phyloP scores from a whole-genome alignment of 2,329 filamentous ascomycete species.

The Colletotrichum horii region DNA sequence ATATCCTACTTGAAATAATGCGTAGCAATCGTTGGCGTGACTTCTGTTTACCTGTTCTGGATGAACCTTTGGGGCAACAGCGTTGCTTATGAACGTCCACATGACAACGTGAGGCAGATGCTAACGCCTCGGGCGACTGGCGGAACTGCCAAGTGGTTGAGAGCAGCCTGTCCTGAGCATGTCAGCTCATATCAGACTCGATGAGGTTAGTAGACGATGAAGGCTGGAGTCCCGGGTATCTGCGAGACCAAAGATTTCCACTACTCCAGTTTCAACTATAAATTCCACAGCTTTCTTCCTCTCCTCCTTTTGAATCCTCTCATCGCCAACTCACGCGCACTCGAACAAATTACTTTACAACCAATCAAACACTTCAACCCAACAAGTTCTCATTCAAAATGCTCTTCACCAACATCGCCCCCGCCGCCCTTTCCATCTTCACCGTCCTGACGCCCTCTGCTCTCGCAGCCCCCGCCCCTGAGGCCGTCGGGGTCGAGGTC shows the following conservation, averaged over 20 bases:
- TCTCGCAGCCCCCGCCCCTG: background rate
- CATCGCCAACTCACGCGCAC: background rate
- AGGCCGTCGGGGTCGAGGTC: background rate
- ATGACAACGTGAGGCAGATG: background rate
- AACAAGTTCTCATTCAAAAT: background rate
- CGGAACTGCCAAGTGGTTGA: background rate
- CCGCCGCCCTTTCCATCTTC: background rate
- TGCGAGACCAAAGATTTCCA: background rate
- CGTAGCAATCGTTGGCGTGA: background rate
- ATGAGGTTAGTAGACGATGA: background rate
- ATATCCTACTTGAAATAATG: background rate
- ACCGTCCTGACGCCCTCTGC: background rate
- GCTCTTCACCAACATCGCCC: background rate
- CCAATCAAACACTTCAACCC: background rate
- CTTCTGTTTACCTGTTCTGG: background rate
- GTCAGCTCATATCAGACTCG: background rate
- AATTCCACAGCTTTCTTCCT: background rate
- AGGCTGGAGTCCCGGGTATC: background rate
- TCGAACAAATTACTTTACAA: background rate
- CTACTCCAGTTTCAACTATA: background rate
- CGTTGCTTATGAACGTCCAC: background rate
- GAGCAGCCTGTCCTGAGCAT: background rate
- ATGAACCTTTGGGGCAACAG: background rate
- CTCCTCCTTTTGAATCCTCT: background rate
- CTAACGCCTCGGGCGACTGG: background rate